Evolutionary conservation across 2,329 filamentous ascomycete genomes (phyloP), one percentile per base, ranked within the genome.

Genomic region (Grosmannia serpens): DNA sequence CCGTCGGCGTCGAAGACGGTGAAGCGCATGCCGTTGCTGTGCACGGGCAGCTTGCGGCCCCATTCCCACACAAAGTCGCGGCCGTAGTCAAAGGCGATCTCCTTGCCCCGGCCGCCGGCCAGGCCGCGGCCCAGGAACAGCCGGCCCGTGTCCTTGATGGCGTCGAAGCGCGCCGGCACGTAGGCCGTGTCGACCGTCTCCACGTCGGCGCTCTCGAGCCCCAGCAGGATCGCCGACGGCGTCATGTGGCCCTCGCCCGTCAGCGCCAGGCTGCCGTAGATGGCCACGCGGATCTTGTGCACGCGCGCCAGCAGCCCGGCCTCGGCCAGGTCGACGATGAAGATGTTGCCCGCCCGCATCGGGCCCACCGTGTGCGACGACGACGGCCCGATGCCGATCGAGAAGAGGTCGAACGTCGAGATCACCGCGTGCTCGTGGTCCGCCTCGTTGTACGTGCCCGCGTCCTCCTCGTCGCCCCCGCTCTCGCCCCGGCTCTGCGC

Each of bases 221-320:
- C 76, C 1, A 78, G 69, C 10, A 79, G 68, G 27, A 79, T 64
- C 3, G 76, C 76, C 5, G 74, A 77, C 0, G 76, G 76, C 2
- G 76, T 79, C 76, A 79, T 78, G 61, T 77, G 76, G 50, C 76
- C 76, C 63, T 79, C 75, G 53, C 76, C 76, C 0, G 76, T 79
- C 38, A 79, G 71, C 0, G 76, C 76, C 59, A 79, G 68, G 62
- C 76, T 78, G 51, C 76, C 76, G 61, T 78, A 79, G 52, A 79
- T 72, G 9, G 74, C 72, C 27, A 79, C 72, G 6, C 73, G 74
- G 56, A 79, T 77, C 63, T 71, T 74, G 64, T 75, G 66, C 55
- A 78, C 76, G 59, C 72, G 73, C 20, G 72, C 68, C 55, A 79
- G 66, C 3, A 79, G 65, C 22, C 70, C 70, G 24, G 75, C 75